phyloP scores from a whole-genome alignment of 75 land plant genomes.

The Sequoiadendron giganteum region DNA sequence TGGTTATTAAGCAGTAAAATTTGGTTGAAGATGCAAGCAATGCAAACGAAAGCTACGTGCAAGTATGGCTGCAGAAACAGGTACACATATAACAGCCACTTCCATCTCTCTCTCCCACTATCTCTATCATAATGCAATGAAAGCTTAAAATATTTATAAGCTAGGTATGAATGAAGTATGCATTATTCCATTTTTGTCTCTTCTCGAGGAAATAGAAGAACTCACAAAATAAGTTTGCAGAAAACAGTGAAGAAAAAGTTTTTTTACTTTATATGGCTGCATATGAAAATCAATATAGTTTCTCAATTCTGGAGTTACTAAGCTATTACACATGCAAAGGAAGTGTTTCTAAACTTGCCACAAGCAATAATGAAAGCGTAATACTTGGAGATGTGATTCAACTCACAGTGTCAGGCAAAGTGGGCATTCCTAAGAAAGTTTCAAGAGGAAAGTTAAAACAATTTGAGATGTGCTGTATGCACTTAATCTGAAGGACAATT shows the following conservation, averaged over 20 bases:
- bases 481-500: neutral
- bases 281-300: neutral
- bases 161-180: neutral
- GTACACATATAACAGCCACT: neutral
- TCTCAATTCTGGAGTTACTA: neutral
- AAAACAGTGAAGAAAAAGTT: no score
- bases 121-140: neutral
- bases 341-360: neutral
- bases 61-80: neutral
- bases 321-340: neutral
- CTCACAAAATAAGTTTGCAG: neutral
- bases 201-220: neutral
- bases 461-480: neutral
- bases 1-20: neutral
- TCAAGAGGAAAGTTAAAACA: neutral
- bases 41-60: neutral
- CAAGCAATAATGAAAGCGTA: neutral
- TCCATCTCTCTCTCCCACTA: neutral
- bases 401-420: neutral
- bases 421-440: no score
- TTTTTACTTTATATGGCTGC: neutral
- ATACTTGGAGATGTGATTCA: neutral
- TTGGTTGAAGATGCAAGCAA: neutral
- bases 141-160: neutral
- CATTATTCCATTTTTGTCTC: no score